A percentile compares a stretch with the other conserved stretches of the same genome.
Conservation (phyloP, 1,139 yeast genomes). For the Kurtzmaniella quercitrusa region DNA sequence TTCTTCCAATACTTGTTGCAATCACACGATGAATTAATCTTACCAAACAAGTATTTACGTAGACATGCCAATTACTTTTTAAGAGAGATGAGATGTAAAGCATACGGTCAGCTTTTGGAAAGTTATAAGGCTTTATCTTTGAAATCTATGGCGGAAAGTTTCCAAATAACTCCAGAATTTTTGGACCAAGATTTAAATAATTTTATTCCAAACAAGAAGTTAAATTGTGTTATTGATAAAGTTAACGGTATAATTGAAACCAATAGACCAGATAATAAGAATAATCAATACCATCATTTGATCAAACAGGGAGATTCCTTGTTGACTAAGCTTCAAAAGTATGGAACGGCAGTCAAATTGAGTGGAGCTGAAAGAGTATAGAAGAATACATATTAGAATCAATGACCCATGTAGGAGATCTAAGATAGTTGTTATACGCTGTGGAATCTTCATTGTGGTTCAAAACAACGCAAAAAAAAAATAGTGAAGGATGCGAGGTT, state of each 20-base stretch:
- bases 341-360: slow-evolving; percentile 94
- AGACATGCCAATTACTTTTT: slow-evolving; percentile 81
- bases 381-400: neutral
- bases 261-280: slow-evolving; percentile 93
- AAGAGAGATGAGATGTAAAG: slow-evolving; percentile 92
- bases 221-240: slow-evolving; percentile 92
- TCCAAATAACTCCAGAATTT: slow-evolving; percentile 83
- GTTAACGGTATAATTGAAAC: slow-evolving; percentile 96
- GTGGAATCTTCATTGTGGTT: too few relatives aligned
- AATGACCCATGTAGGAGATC: too few relatives aligned
- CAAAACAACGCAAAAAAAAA: too few relatives aligned
- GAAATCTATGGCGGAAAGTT: slow-evolving; percentile 90
- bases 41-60: slow-evolving; percentile 70
- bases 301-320: slow-evolving; percentile 91
- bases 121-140: slow-evolving; percentile 87
- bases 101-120: slow-evolving; percentile 90
- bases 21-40: slow-evolving; percentile 70
- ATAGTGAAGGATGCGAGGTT: slow-evolving; percentile 75
- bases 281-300: slow-evolving; percentile 83
- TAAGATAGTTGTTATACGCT: too few relatives aligned
- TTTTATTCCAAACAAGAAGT: slow-evolving; percentile 87
- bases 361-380: slow-evolving; percentile 79
- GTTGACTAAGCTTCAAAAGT: slow-evolving; percentile 91
- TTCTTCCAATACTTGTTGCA: slow-evolving; percentile 77
- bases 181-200: slow-evolving; percentile 79